phyloP scores from a whole-genome alignment of 768 basidiomycete species.

The Thelephora aurantiotincta region DNA sequence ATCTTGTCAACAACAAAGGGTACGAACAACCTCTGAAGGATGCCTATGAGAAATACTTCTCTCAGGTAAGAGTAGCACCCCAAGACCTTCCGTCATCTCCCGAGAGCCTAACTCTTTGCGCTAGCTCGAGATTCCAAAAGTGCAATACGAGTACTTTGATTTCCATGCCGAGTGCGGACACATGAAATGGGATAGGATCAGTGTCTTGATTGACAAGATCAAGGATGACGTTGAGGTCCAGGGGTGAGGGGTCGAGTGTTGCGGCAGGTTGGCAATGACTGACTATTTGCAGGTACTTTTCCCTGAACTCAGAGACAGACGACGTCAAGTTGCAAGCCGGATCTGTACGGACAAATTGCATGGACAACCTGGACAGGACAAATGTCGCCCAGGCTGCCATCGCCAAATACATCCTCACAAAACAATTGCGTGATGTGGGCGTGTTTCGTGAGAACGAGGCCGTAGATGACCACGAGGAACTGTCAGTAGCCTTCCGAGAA shows the following conservation, averaged over 20 bases:
- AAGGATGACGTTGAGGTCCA: conserved; percentile 53
- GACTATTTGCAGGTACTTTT: conserved; percentile 54
- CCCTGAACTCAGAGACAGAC: conserved; percentile 33
- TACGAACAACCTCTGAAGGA: conserved; percentile 92
- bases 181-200: conserved; percentile 92
- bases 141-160: conserved; percentile 90
- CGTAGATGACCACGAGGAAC: conserved; percentile 71
- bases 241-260: conserved; percentile 29
- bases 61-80: conserved; percentile 27
- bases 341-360: conserved; percentile 87
- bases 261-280: conserved; percentile 1
- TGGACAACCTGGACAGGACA: conserved; percentile 94
- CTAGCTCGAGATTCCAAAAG: conserved; percentile 48
- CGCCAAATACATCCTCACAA: conserved; percentile 72
- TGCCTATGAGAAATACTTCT: conserved; percentile 72
- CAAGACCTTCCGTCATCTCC: background rate
- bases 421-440: conserved; percentile 61
- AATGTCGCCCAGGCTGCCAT: conserved; percentile 92
- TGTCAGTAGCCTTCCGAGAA: conserved; percentile 78
- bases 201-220: conserved; percentile 62
- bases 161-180: conserved; percentile 92
- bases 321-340: conserved; percentile 57
- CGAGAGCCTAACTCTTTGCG: background rate
- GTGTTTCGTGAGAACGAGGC: conserved; percentile 55
- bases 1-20: conserved; percentile 88